Base-by-base conservation (phyloP, 805 yeast species). In the Lipomyces lipofer region DNA sequence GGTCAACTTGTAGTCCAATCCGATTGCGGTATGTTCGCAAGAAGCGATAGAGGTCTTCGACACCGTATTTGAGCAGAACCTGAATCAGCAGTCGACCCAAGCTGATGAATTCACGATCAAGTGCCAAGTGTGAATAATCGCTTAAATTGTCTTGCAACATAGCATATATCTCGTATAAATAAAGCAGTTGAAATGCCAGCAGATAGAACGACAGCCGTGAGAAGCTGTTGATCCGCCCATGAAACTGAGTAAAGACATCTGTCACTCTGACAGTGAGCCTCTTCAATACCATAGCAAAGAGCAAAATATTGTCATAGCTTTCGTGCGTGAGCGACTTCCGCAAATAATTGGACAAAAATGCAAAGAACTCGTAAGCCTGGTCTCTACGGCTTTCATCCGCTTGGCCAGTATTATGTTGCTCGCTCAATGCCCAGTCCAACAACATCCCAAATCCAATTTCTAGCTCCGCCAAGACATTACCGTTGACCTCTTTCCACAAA, bases 151-250 rank as follows among this genome's bases (percentile, higher is more conserved):
- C 40, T 33, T 49, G 49, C 36, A 52, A 39, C 43, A 57, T 29
- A 4, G 51, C 49, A 42, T 29, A 29, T n/a, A 52, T 22, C 25
- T 59, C 59, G 22, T 53, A 57, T 1, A 59, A 9, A 22, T 39
- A 59, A 5, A 59, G 28, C n/a, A 59, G 21, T 29, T 57, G 60
- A 36, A 56, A 59, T 7, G 47, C 45, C 13, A 59, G 62, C 48
- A 56, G 25, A 17, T 43, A 46, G 35, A 49, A 56, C 17, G 61
- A 49, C 29, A 57, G 19, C 15, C 47, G 29, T 6, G 63, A 57
- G 27, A 50, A 47, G 4, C 29, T 38, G 7, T 38, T 13, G 4
- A 19, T 42, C 10, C 51, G 45, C 3, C 60, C 59, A 21, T 58
- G 62, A 46, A 56, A 47, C 33, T 50, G 54, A 12, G 59, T 55